Conservation (phyloP, 345 rosid genomes). For the Pistacia atlantica region DNA sequence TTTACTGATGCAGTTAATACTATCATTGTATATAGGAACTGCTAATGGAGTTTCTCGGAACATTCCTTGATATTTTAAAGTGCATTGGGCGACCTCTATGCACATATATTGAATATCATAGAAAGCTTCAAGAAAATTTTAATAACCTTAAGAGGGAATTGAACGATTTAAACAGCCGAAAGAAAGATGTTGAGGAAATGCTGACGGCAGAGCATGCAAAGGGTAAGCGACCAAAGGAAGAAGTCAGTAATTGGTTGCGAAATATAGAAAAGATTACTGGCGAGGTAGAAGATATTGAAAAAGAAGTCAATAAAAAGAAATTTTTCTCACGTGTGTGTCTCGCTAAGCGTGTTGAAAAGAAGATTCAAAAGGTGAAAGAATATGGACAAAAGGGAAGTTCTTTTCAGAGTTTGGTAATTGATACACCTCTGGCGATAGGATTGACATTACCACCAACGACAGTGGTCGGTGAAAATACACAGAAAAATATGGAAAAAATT, state of each 20-base stretch:
- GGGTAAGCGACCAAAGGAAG: neutral
- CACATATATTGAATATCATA: neutral
- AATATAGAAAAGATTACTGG: neutral
- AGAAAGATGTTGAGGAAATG: neutral
- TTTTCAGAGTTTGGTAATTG: neutral
- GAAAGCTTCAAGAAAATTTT: neutral
- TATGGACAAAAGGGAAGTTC: too few species aligned
- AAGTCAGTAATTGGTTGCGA: conserved; percentile 2
- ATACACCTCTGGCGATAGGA: neutral
- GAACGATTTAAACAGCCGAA: neutral
- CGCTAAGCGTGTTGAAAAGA: neutral
- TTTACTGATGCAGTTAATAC: too few species aligned
- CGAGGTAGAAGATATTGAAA: neutral
- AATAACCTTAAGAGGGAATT: neutral
- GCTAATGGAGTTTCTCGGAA: too few species aligned
- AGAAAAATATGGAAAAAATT: neutral
- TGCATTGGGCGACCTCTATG: neutral
- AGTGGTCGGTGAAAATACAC: neutral
- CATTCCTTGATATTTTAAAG: too few species aligned
- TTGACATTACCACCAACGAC: neutral
- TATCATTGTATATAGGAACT: too few species aligned
- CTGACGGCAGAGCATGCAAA: neutral
- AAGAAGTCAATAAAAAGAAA: neutral
- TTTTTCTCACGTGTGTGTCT: neutral
- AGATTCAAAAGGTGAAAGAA: neutral